phyloP scores from a whole-genome alignment of 805 yeast species.

The Candida pseudofarinosa region DNA sequence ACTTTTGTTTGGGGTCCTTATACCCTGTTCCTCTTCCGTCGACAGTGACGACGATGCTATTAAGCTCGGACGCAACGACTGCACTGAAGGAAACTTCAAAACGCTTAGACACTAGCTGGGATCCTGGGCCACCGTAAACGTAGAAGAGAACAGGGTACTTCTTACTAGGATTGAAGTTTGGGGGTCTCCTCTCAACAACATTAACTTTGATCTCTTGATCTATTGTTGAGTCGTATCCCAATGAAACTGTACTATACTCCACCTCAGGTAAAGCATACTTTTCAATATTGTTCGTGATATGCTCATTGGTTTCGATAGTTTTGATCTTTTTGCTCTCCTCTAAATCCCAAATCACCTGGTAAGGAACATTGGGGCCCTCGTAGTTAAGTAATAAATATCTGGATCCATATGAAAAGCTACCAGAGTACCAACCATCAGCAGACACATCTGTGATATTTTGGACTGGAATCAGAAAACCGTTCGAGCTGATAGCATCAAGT shows the following conservation, averaged over 20 bases:
- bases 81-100: constrained; percentile 66
- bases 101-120: constrained; percentile 69
- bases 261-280: constrained; percentile 56
- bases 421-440: constrained; percentile 62
- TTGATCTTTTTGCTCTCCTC: constrained; percentile 28
- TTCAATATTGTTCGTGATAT: constrained; percentile 34
- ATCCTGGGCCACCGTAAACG: constrained; percentile 95
- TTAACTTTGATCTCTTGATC: constrained; percentile 51
- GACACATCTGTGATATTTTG: constrained; percentile 26
- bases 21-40: constrained; percentile 97
- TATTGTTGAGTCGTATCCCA: constrained; percentile 47
- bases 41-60: constrained; percentile 87
- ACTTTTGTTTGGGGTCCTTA: constrained; percentile 69
- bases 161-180: constrained; percentile 55
- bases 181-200: constrained; percentile 73
- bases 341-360: constrained; percentile 61
- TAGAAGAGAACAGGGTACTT: constrained; percentile 84
- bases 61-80: constrained; percentile 69
- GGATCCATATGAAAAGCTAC: constrained; percentile 75
- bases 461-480: constrained; percentile 48
- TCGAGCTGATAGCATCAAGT: constrained; percentile 18
- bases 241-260: constrained; percentile 47
- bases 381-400: constrained; percentile 68
- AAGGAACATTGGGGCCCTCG: constrained; percentile 76
- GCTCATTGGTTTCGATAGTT: constrained; percentile 45